Evolutionary conservation across 1,284 basidiomycete species (phyloP), one percentile per base, ranked within the genome.

Genomic region (Melampsora larici-populina): DNA sequence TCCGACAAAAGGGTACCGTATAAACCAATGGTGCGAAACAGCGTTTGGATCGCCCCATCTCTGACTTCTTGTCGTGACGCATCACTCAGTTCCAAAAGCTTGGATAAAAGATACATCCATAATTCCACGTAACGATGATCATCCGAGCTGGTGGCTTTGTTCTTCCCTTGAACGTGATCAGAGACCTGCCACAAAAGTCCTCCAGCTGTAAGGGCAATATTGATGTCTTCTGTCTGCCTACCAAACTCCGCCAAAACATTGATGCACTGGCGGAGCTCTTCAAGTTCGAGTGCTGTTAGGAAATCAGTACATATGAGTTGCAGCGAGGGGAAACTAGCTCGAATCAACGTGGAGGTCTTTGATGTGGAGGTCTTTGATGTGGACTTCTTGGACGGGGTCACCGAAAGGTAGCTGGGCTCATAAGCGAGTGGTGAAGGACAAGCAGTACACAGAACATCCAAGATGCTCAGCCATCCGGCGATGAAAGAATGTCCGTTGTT

Each of bases 241-340:
- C 94, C 93, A 83, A 97, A 99, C 78, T 91, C 90, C 4, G 93
- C 92, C 1, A 99, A 87, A 15, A 93, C 94, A 76, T 87, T 88
- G 84, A 98, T 96, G 81, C 95, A 97, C 13, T 91, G 87, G 7
- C 90, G 89, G 48, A 98, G 88, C 81, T 96, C 90, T 40, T 90
- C 88, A 0, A 90, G 88, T 1, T 91, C 90, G 21, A 99, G 88
- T 0, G 89, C 88, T 0, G 92, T 89, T 6, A 98, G 88, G 8
- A 93, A 92, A 83, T 99, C 94, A 83, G 86, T 86, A 81, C 94
- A 98, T 49, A 98, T 93, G 5, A 99, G 86, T 17, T 93, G 97
- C 79, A 99, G 85, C 0, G 93, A 95, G 77, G 95, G 92, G 84
- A 97, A 98, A 0, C 93, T 94, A 64, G 94, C 92, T 84, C 94